Base-by-base conservation (phyloP, 306 rosid species). In the Chamaecrista fasciculata region DNA sequence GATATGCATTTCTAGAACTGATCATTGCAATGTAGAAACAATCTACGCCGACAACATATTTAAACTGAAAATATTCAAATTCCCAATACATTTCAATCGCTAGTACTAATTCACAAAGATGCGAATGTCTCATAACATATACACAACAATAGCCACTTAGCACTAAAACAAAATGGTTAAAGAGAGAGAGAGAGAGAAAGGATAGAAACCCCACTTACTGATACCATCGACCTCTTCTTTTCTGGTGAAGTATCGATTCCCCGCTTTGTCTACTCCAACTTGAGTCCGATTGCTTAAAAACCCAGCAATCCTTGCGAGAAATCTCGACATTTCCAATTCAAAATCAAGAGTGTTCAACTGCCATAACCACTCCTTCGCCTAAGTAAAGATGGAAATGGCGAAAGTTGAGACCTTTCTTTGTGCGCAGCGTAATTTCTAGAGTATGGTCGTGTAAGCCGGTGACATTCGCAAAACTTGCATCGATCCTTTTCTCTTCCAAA, bases 261-360 rank as follows among this genome's bases (percentile, higher is more conserved):
- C 97, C 11, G 87, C 66, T 83, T 82, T 90, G 79, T 93, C 98
- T 19, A 62, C 63, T 48, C 98, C 97, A 48, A 60, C 86, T 77
- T 36, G 62, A 67, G 67, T 80, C 79, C 87, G 81, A 61, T 47
- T 80, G 79, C 76, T 66, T 21, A 90, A 74, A 52, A 79, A 79
- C 78, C 84, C 86, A 66, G 74, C 74, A 74, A 90, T 72, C 74
- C 74, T 90, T 29, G 81, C 79, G 14, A 94, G 37, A 43, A 89
- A 50, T 80, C 86, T 90, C 78, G 86, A 85, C 98, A 88, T 93
- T 71, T 76, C 29, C 9, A 3, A 7, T 12, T 4, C 31, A 64
- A 51, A 67, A 36, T 83, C 70, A 61, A 71, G 29, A 44, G 31
- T 33, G 59, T 40, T 79, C 5, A 69, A 21, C 40, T 14, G 55